phyloP scores from a whole-genome alignment of 78 protist species.

The slime mould (Dictyostelium discoideum) region DNA sequence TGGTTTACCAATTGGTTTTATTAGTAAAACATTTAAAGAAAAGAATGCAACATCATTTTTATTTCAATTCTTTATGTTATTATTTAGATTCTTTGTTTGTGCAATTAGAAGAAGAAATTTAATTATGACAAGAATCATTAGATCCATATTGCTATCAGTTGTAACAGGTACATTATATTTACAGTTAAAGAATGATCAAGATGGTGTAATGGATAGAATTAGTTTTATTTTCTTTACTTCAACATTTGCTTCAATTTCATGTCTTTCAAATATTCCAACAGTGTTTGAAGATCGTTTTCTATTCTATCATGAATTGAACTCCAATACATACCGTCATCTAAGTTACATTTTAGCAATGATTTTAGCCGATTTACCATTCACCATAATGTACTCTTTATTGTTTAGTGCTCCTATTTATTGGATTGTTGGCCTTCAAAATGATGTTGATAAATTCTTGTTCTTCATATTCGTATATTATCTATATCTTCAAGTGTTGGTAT shows the following conservation, averaged over 20 bases:
- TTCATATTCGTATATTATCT: slow-evolving; percentile 42
- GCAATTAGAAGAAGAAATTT: slow-evolving; percentile 32
- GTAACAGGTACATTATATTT: slow-evolving; percentile 62
- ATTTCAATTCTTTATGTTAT: slow-evolving; percentile 1
- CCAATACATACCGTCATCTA: slow-evolving; percentile 49
- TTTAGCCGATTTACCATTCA: slow-evolving; percentile 60
- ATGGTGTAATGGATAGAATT: slow-evolving; percentile 47
- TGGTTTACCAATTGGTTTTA: neutral
- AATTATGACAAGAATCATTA: neutral
- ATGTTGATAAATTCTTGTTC: neutral
- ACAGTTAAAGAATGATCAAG: slow-evolving; percentile 37
- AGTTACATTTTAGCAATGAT: slow-evolving; percentile 21
- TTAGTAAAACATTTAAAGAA: neutral
- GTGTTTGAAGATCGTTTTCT: slow-evolving; percentile 72
- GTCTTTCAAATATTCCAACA: slow-evolving; percentile 56
- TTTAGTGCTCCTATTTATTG: slow-evolving; percentile 50
- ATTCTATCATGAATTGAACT: slow-evolving; percentile 53
- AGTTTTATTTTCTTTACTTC: slow-evolving; percentile 58
- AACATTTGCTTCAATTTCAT: slow-evolving; percentile 59
- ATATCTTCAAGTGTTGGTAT: slow-evolving; percentile 38
- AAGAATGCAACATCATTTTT: slow-evolving; percentile 12
- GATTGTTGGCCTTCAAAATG: slow-evolving; percentile 46
- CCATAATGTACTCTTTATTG: slow-evolving; percentile 15
- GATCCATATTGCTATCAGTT: slow-evolving; percentile 43
- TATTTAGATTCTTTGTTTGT: slow-evolving; percentile 29